These are phyloP conservation scores for Barbatosphaeria neglecta DNA, from an alignment of 495 filamentous ascomycete genomes.

Conservation along the genomic window DNA sequence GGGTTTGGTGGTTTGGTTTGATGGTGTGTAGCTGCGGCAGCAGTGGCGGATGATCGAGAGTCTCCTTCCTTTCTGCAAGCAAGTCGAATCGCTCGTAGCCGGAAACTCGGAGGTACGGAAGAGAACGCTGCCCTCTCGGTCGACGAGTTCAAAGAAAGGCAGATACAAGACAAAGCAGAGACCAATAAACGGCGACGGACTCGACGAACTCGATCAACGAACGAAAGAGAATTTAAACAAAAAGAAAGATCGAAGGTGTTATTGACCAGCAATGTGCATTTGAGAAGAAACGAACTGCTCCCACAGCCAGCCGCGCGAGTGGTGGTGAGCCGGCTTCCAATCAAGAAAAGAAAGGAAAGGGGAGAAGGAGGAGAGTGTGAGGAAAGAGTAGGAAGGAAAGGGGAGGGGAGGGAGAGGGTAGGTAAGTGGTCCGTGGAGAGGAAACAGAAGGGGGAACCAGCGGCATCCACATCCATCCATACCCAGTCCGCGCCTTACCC, in stretches of 20 bases:
- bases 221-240: not conserved
- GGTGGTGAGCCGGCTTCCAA: conserved; percentile 5
- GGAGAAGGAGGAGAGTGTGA: not conserved
- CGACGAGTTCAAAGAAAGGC: conserved; percentile 4
- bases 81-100: too few species aligned
- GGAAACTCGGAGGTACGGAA: too few species aligned
- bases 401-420: not conserved
- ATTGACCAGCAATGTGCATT: not conserved
- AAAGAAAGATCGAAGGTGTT: conserved; percentile 1
- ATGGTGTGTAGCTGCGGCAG: not conserved
- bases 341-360: conserved; percentile 1
- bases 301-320: conserved; percentile 6
- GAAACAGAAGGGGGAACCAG: not conserved
- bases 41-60: too few species aligned
- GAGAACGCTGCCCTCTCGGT: too few species aligned
- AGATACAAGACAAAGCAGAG: not conserved
- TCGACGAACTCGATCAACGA: not conserved
- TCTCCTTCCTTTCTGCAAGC: too few species aligned
- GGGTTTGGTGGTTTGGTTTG: not conserved
- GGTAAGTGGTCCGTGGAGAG: not conserved
- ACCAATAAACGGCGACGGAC: too few species aligned
- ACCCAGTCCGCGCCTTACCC: not conserved
- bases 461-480: not conserved
- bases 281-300: conserved; percentile 3
- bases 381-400: not conserved